Percentiles rank a stretch among this genome's conserved stretches.
These are phyloP conservation scores for Hanseniaspora sp. DNA, from an alignment of 1,139 yeast species.

Conservation along the genomic window DNA sequence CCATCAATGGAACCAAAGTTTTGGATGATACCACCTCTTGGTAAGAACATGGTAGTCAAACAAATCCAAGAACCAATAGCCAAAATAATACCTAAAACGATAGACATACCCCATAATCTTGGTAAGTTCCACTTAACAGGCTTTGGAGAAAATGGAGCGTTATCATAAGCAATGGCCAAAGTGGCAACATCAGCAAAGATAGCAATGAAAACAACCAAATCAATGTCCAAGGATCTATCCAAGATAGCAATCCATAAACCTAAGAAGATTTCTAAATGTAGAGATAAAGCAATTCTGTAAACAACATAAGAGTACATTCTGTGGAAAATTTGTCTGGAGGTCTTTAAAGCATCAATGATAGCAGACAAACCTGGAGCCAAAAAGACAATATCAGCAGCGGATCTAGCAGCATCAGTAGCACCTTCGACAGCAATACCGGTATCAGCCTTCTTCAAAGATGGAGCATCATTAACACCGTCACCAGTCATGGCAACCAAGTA, in stretches of 20 bases:
- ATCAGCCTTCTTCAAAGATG: conserved; percentile 91
- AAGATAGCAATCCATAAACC: conserved; percentile 92
- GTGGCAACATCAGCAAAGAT: conserved; percentile 94
- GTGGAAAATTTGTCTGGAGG: conserved; percentile 95
- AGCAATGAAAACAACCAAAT: conserved; percentile 86
- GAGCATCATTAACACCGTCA: conserved; percentile 97
- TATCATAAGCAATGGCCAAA: conserved; percentile 87
- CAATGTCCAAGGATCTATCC: conserved; percentile 70
- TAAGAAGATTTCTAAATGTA: conserved; percentile 83
- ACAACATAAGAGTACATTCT: conserved; percentile 94
- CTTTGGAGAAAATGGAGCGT: conserved; percentile 92
- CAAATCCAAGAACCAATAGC: conserved; percentile 90
- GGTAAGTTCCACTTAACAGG: conserved; percentile 99
- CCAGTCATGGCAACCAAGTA: conserved; percentile 97
- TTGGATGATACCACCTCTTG: conserved; percentile 82
- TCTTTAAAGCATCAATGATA: conserved; percentile 84
- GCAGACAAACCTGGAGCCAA: conserved; percentile 94
- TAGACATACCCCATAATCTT: conserved; percentile 94
- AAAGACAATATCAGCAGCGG: conserved; percentile 95
- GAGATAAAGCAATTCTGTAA: conserved; percentile 87
- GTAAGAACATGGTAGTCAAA: conserved; percentile 79
- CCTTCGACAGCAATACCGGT: conserved; percentile 97
- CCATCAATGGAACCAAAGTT: conserved; percentile 90
- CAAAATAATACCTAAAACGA: conserved; percentile 65
- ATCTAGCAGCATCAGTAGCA: conserved; percentile 92